phyloP scores from a whole-genome alignment of 495 filamentous ascomycete species.

The Pseudoneurospora amorphoporcata region DNA sequence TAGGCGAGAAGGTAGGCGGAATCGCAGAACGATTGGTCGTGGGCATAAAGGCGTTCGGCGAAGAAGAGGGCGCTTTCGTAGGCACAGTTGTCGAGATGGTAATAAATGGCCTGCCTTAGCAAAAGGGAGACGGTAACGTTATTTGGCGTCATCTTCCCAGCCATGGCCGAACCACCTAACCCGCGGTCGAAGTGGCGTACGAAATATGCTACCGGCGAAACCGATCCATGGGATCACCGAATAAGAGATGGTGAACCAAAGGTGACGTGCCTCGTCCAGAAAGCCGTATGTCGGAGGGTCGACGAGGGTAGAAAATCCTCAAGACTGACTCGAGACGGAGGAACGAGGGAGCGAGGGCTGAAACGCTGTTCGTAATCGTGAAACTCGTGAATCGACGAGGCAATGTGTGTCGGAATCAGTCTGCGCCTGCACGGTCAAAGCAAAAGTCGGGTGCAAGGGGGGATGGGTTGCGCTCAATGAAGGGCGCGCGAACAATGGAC shows the following conservation, averaged over 20 bases:
- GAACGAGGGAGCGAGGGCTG: neutral
- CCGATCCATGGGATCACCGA: slow-evolving; percentile 19
- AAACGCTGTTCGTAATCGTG: slow-evolving; percentile 1
- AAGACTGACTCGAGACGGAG: neutral
- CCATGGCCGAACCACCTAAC: slow-evolving; percentile 8
- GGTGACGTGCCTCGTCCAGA: neutral
- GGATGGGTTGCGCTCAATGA: slow-evolving; percentile 3
- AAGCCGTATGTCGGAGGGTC: neutral
- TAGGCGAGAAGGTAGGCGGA: slow-evolving; percentile 72
- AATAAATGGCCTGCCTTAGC: slow-evolving; percentile 76
- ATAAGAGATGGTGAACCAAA: neutral
- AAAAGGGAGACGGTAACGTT: slow-evolving; percentile 58
- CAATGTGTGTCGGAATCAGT: neutral
- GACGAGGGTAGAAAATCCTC: neutral
- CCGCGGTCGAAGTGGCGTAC: slow-evolving; percentile 12
- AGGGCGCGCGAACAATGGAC: slow-evolving; percentile 15
- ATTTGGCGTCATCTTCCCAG: slow-evolving; percentile 55
- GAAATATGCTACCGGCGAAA: slow-evolving; percentile 13
- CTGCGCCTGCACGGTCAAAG: neutral
- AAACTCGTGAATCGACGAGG: neutral
- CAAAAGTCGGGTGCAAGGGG: slow-evolving; percentile 1
- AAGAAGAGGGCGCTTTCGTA: slow-evolving; percentile 85
- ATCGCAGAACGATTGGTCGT: slow-evolving; percentile 70
- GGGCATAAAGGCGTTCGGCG: slow-evolving; percentile 71
- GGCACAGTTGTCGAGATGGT: slow-evolving; percentile 86